A percentile compares a stretch with the other conserved stretches of the same genome.
These are phyloP conservation scores for Trypanosoma cruzi DNA, from an alignment of 208 protist species.

Conservation along the genomic window DNA sequence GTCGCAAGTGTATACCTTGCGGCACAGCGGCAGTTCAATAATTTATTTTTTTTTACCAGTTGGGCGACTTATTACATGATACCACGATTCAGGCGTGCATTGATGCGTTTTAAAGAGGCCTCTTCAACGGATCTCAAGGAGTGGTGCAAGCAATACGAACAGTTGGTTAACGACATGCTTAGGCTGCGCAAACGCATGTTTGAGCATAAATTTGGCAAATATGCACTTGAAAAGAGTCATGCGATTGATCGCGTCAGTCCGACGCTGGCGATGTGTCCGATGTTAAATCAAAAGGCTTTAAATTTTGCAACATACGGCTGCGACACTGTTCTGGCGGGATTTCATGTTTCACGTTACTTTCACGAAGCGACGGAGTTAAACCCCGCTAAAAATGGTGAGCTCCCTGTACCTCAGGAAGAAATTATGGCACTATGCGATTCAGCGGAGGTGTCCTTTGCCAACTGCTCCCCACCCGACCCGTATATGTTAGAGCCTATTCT, in stretches of 20 bases:
- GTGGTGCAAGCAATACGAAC: slow-evolving; percentile 89
- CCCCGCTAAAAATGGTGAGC: slow-evolving; percentile 75
- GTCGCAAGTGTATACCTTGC: slow-evolving; percentile 75
- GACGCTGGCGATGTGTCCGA: slow-evolving; percentile 74
- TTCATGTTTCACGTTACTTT: slow-evolving; percentile 89
- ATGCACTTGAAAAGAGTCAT: slow-evolving; percentile 54
- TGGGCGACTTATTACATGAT: slow-evolving; percentile 80
- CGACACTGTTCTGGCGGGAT: slow-evolving; percentile 75
- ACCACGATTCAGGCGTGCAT: slow-evolving; percentile 69
- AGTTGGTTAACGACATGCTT: slow-evolving; percentile 80
- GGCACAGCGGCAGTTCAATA: slow-evolving; percentile 85
- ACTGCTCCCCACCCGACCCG: slow-evolving; percentile 77
- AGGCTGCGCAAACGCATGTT: slow-evolving; percentile 87
- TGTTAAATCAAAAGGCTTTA: slow-evolving; percentile 90
- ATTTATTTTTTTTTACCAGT: slow-evolving; percentile 81
- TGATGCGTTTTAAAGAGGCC: slow-evolving; percentile 84
- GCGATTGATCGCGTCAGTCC: slow-evolving; percentile 76
- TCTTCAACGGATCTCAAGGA: slow-evolving; percentile 84
- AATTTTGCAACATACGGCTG: slow-evolving; percentile 87
- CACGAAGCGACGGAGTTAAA: slow-evolving; percentile 92
- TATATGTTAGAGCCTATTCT: slow-evolving; percentile 89
- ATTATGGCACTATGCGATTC: slow-evolving; percentile 70
- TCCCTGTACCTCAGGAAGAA: slow-evolving; percentile 61
- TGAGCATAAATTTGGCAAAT: slow-evolving; percentile 81
- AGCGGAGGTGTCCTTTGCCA: slow-evolving; percentile 69